Percentiles rank a stretch among this genome's conserved stretches.
phyloP scores from a whole-genome alignment of 148 eudicot species.

The Vaccinium corymbosum region DNA sequence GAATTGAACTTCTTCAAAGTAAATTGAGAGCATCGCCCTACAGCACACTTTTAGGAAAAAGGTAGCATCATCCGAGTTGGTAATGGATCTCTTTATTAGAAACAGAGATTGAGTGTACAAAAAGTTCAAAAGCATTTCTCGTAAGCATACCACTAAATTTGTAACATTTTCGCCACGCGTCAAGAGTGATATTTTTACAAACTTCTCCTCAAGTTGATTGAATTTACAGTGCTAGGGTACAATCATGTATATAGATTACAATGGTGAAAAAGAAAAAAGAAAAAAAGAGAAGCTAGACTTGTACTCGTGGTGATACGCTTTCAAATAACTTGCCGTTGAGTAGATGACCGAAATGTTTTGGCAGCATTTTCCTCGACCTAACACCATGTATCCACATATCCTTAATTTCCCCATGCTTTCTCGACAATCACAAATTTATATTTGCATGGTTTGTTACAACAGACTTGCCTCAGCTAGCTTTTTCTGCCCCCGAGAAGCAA shows the following conservation, averaged over 20 bases:
- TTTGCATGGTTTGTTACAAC: constrained; percentile 22
- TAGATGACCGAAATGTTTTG: not conserved
- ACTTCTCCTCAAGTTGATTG: not conserved
- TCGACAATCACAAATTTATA: not conserved
- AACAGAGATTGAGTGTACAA: not conserved
- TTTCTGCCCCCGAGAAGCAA: constrained; percentile 38
- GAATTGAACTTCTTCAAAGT: not conserved
- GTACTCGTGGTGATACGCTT: not conserved
- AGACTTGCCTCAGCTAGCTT: constrained; percentile 50
- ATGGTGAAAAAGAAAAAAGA: not conserved
- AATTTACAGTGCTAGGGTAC: not conserved
- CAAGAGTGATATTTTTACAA: not conserved
- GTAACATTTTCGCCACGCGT: not conserved
- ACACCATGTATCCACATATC: not conserved
- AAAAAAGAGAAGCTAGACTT: not conserved
- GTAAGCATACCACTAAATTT: not conserved
- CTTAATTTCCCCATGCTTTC: not conserved
- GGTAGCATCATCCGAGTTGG: not conserved
- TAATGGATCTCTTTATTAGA: not conserved
- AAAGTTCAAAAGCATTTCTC: not conserved
- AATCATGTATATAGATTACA: not conserved
- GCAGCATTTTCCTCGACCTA: not conserved
- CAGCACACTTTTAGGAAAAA: not conserved
- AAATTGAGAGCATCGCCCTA: not conserved
- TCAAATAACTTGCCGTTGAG: not conserved